A percentile compares a stretch with the other conserved stretches of the same genome.
phyloP scores from a whole-genome alignment of 148 eudicot species.

The Silene latifolia region DNA sequence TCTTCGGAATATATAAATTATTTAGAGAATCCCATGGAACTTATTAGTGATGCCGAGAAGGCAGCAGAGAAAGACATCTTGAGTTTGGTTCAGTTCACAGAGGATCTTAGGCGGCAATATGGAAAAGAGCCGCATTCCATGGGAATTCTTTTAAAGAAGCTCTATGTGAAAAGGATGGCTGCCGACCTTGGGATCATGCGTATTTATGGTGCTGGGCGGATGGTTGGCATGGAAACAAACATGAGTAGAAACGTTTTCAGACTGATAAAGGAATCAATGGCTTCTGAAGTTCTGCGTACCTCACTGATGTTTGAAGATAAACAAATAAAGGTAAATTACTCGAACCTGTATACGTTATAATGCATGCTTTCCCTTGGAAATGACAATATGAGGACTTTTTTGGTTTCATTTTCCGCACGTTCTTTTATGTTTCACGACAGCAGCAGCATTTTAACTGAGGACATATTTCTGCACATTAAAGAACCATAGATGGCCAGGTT shows the following conservation, averaged over 20 bases:
- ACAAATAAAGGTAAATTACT: slow-evolving; percentile 61
- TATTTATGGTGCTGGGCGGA: slow-evolving; percentile 68
- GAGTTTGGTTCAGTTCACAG: slow-evolving; percentile 78
- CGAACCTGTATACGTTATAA: neutral
- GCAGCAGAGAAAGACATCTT: slow-evolving; percentile 82
- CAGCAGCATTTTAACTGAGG: neutral
- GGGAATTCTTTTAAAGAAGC: slow-evolving; percentile 84
- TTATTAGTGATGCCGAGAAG: slow-evolving; percentile 71
- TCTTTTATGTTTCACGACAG: neutral
- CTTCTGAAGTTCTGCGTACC: slow-evolving; percentile 56
- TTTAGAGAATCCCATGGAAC: slow-evolving; percentile 89
- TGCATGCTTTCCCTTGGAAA: neutral
- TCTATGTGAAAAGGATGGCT: slow-evolving; percentile 92
- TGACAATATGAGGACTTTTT: neutral
- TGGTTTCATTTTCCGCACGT: neutral
- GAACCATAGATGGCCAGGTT: neutral
- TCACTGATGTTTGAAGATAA: slow-evolving; percentile 56
- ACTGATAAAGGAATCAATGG: slow-evolving; percentile 69
- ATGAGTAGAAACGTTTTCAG: slow-evolving; percentile 74
- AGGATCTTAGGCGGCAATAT: slow-evolving; percentile 69
- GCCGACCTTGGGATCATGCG: slow-evolving; percentile 83
- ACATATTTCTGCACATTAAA: neutral
- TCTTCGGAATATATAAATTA: slow-evolving; percentile 94
- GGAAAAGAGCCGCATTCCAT: slow-evolving; percentile 95
- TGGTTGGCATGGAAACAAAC: slow-evolving; percentile 72